Conservation (phyloP, 208 protist species). For the Pavlovales sp. region DNA sequence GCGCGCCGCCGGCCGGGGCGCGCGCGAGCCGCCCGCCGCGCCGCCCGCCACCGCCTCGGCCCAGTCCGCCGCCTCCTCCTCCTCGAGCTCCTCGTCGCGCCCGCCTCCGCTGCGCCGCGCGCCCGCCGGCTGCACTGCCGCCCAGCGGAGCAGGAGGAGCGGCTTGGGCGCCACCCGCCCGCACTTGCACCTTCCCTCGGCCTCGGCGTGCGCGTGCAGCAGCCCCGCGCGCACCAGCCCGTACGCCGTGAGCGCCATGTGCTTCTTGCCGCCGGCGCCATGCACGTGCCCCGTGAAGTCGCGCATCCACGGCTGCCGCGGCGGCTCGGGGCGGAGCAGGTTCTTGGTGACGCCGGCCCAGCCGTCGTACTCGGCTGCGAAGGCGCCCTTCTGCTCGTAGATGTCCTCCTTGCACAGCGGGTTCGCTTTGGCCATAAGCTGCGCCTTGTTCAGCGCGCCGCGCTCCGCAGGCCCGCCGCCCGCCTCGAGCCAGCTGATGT, state of each 20-base stretch:
- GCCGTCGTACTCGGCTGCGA: neutral
- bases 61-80: no score
- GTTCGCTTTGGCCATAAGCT: neutral
- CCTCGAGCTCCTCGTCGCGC: no score
- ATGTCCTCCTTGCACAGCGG: neutral
- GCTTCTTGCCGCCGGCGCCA: no score
- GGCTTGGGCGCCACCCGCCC: neutral
- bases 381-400: neutral
- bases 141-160: neutral
- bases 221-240: neutral
- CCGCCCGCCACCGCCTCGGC: no score
- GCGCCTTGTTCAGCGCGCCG: neutral
- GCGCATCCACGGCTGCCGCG: neutral
- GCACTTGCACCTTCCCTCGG: neutral
- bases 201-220: neutral
- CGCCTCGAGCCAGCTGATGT: neutral
- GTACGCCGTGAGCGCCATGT: neutral
- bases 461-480: neutral
- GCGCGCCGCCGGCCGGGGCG: no score
- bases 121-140: no score
- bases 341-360: neutral
- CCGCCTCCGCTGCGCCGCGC: no score
- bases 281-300: neutral
- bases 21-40: no score
- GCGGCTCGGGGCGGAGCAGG: neutral